Percentiles rank a stretch among this genome's conserved stretches.
Conservation (phyloP, 345 rosid genomes). For the Aquilaria yunnanensis region DNA sequence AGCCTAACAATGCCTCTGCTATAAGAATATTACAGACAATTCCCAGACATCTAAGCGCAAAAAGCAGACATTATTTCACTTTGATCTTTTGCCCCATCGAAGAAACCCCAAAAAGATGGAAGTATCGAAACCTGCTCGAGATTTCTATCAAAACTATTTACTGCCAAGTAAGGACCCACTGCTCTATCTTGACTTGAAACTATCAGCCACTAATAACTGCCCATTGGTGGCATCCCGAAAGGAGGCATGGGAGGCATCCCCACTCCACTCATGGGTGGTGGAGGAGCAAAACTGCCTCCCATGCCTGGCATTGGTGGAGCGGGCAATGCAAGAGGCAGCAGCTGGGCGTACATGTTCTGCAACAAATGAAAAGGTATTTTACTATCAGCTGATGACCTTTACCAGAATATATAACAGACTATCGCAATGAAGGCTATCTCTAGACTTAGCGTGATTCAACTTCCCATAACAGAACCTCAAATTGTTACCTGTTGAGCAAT, state of each 20-base stretch:
- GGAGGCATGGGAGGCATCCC: constrained; percentile 75
- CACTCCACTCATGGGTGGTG: constrained; percentile 53
- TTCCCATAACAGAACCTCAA: neutral
- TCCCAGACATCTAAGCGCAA: constrained; percentile 20
- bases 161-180: constrained; percentile 6
- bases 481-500: constrained; percentile 59
- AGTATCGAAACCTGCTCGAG: constrained; percentile 14
- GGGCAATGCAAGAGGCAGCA: constrained; percentile 68
- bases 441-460: neutral
- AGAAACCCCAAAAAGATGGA: constrained; percentile 7
- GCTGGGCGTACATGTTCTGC: constrained; percentile 74
- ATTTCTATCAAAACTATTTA: constrained; percentile 17
- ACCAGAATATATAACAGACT: neutral
- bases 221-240: constrained; percentile 70
- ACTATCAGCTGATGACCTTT: constrained; percentile 5
- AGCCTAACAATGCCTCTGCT: constrained; percentile 28
- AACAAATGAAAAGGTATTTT: neutral
- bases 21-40: constrained; percentile 37
- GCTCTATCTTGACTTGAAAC: constrained; percentile 11
- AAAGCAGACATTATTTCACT: constrained; percentile 24
- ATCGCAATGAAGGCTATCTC: neutral
- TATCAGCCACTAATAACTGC: constrained; percentile 31
- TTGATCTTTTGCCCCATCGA: constrained; percentile 16
- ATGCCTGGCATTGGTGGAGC: constrained; percentile 72
- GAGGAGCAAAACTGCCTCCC: constrained; percentile 34